Evolutionary conservation across 495 filamentous ascomycete species (phyloP).

Genomic region (Penicillium odoratum): DNA sequence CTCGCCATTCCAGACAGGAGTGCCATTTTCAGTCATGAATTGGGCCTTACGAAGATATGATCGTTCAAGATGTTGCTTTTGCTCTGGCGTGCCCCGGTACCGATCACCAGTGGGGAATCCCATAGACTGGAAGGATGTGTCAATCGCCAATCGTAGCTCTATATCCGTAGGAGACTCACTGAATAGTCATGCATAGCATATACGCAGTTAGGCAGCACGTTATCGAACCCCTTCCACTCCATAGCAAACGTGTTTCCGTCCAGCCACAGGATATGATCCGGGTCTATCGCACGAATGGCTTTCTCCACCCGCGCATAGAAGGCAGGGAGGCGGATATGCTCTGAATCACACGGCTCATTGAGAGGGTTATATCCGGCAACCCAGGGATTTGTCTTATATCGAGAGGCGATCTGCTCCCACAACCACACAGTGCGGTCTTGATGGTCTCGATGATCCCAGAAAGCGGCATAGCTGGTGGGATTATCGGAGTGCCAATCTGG

Average conservation of each 20-base stretch:
- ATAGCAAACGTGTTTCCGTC: slow-evolving; percentile 68
- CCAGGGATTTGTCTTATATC: slow-evolving; percentile 55
- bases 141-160: neutral
- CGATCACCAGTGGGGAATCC: slow-evolving; percentile 56
- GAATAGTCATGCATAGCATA: slow-evolving; percentile 66
- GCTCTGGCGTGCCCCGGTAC: slow-evolving; percentile 52
- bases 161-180: slow-evolving; percentile 13
- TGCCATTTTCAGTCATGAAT: slow-evolving; percentile 54
- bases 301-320: slow-evolving; percentile 60
- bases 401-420: slow-evolving; percentile 59
- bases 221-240: slow-evolving; percentile 48
- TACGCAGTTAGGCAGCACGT: slow-evolving; percentile 54
- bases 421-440: slow-evolving; percentile 61
- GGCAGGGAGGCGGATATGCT: slow-evolving; percentile 52
- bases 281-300: slow-evolving; percentile 58
- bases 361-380: slow-evolving; percentile 67
- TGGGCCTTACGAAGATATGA: slow-evolving; percentile 56
- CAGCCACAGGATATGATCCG: slow-evolving; percentile 62
- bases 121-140: slow-evolving; percentile 29
- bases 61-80: slow-evolving; percentile 48
- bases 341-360: slow-evolving; percentile 63
- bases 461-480: slow-evolving; percentile 52
- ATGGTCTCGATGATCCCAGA: slow-evolving; percentile 64
- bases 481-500: slow-evolving; percentile 66
- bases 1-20: slow-evolving; percentile 67